These are phyloP conservation scores for Colletotrichum shisoi DNA, from an alignment of 2,329 filamentous ascomycete genomes.

Conservation along the genomic window DNA sequence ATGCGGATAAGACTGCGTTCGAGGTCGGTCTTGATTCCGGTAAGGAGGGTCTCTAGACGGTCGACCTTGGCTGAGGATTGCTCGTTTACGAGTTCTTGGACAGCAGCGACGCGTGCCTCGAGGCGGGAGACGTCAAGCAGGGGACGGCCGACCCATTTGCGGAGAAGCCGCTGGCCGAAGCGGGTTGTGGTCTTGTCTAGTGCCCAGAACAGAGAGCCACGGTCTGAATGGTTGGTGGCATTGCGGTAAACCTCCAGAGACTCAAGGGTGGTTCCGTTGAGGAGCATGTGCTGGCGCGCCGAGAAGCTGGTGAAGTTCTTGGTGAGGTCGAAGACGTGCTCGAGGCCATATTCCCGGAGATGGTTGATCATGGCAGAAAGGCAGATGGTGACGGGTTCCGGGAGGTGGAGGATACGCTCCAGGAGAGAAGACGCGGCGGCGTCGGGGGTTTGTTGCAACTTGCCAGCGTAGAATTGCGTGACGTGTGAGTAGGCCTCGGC, in stretches of 20 bases:
- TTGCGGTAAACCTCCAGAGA: conserved; percentile 97
- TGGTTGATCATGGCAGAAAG: conserved; percentile 97
- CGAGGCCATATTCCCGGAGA: conserved; percentile 86
- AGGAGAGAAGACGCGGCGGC: conserved; percentile 68
- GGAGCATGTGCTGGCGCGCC: conserved; percentile 90
- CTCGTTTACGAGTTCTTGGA: conserved; percentile 81
- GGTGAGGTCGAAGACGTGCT: conserved; percentile 94
- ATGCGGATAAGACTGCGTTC: conserved; percentile 94
- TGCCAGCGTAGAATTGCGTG: conserved; percentile 89
- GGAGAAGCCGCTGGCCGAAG: conserved; percentile 84
- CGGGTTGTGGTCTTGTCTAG: conserved; percentile 90
- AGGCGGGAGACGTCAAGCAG: conserved; percentile 78
- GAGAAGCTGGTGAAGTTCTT: conserved; percentile 98
- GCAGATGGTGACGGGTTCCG: conserved; percentile 87
- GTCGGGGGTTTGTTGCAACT: conserved; percentile 66
- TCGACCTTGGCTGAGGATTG: conserved; percentile 73
- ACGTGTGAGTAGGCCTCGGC: conserved; percentile 89
- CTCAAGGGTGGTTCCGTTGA: conserved; percentile 93
- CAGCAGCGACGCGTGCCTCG: conserved; percentile 80
- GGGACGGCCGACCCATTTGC: conserved; percentile 94
- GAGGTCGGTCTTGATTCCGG: conserved; percentile 78
- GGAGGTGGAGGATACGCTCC: conserved; percentile 84
- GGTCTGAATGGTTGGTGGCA: conserved; percentile 82
- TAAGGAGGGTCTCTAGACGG: conserved; percentile 75
- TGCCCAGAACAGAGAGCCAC: conserved; percentile 94